A percentile compares a stretch with the other conserved stretches of the same genome.
Conservation (phyloP, 306 rosid species). For the Medicago arabica region DNA sequence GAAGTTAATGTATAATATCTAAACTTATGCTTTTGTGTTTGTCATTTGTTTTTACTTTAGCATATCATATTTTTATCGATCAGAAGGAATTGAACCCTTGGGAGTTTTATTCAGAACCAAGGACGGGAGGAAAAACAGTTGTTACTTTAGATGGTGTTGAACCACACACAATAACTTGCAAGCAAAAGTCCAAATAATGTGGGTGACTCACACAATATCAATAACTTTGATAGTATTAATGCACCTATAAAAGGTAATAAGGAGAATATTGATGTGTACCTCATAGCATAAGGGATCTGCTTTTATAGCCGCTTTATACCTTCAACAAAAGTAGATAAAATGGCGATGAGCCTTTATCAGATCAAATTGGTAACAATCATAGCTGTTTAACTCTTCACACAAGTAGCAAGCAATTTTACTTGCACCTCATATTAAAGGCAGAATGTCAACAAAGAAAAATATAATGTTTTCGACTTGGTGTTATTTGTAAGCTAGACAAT, state of each 20-base stretch:
- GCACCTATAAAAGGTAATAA: constrained; percentile 27
- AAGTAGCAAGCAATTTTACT: constrained; percentile 24
- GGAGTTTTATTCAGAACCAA: not conserved
- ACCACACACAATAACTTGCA: not conserved
- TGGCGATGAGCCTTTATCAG: constrained; percentile 21
- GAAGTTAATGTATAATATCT: not conserved
- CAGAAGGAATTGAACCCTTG: not conserved
- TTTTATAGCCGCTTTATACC: constrained; percentile 97
- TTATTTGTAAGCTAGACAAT: not conserved
- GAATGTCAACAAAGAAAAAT: too few relatives aligned
- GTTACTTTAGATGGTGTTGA: constrained; percentile 6
- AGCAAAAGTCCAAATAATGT: constrained; percentile 16
- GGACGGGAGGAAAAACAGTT: not conserved
- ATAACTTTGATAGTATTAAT: constrained; percentile 21
- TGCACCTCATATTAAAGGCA: too few relatives aligned
- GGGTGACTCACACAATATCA: constrained; percentile 3
- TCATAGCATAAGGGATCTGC: constrained; percentile 98
- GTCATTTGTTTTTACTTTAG: not conserved
- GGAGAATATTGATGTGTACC: constrained; percentile 56
- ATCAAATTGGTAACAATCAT: constrained; percentile 18
- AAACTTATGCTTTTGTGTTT: not conserved
- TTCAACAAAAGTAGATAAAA: constrained; percentile 47
- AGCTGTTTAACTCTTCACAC: constrained; percentile 25
- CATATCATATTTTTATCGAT: not conserved
- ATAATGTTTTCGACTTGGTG: not conserved